Conservation (phyloP, 306 rosid species). For the Rubus idaeus region DNA sequence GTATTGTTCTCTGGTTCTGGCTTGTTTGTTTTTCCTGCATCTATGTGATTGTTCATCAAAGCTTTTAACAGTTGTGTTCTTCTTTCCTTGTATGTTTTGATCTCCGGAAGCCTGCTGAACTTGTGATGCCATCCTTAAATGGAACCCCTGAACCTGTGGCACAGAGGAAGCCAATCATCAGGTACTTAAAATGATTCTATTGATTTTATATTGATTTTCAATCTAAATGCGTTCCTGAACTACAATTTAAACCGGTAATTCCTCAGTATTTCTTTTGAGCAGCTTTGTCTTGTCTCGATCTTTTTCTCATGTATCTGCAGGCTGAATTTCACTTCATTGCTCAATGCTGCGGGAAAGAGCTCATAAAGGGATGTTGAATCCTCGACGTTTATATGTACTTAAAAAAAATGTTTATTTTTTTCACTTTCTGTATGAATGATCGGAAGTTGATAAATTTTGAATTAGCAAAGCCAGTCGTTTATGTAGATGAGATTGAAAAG, state of each 20-base stretch:
- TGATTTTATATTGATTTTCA: not conserved
- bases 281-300: conserved; percentile 16
- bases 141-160: too few relatives aligned
- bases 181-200: not conserved
- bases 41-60: conserved; percentile 16
- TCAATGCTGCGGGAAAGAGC: conserved; percentile 64
- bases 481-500: not conserved
- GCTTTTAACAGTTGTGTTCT: conserved; percentile 22
- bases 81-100: conserved; percentile 6
- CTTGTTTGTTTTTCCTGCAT: not conserved
- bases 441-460: conserved; percentile 6
- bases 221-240: too few relatives aligned
- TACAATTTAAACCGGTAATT: not conserved
- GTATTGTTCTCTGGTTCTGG: not conserved
- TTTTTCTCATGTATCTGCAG: conserved; percentile 41
- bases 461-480: not conserved
- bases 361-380: conserved; percentile 27
- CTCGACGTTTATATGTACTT: conserved; percentile 16
- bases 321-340: conserved; percentile 81
- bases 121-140: not conserved
- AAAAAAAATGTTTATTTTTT: conserved; percentile 4
- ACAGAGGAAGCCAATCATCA: too few relatives aligned
- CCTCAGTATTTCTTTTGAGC: conserved; percentile 5
- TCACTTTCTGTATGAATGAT: conserved; percentile 30
- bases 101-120: conserved; percentile 67